phyloP scores from a whole-genome alignment of 352 stramenopile species.

The Globisporangium mamillatum region DNA sequence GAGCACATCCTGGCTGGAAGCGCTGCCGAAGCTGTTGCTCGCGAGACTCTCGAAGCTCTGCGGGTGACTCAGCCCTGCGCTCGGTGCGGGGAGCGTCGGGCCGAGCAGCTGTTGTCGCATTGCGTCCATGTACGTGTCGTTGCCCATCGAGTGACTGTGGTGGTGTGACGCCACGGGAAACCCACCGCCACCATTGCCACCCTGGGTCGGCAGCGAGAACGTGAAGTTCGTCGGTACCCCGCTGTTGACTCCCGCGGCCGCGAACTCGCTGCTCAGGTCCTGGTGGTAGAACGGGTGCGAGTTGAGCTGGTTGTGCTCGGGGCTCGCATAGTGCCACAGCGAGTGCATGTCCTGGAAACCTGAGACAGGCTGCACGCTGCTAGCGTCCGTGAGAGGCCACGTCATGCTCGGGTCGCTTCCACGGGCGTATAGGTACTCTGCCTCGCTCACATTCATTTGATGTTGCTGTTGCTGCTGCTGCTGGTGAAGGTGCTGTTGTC shows the following conservation, averaged over 20 bases:
- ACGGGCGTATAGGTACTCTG: slow-evolving; percentile 19
- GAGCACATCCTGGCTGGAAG: slow-evolving; percentile 27
- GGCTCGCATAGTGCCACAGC: slow-evolving; percentile 30
- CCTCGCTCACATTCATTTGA: slow-evolving; percentile 19
- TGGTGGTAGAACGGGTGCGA: slow-evolving; percentile 27
- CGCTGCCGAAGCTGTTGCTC: slow-evolving; percentile 4
- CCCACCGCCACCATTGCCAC: neutral
- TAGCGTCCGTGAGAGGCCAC: slow-evolving; percentile 8
- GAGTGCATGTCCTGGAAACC: slow-evolving; percentile 22
- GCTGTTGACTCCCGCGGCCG: slow-evolving; percentile 4
- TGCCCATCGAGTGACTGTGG: neutral
- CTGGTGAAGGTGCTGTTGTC: slow-evolving; percentile 11
- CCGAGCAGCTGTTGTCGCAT: slow-evolving; percentile 20
- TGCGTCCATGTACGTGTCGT: slow-evolving; percentile 21
- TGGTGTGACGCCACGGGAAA: slow-evolving; percentile 10
- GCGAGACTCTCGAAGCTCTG: neutral
- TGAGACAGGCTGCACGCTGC: slow-evolving; percentile 8
- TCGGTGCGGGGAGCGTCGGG: slow-evolving; percentile 1
- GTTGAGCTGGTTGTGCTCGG: slow-evolving; percentile 19
- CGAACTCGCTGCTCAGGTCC: slow-evolving; percentile 20
- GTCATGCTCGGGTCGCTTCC: slow-evolving; percentile 5
- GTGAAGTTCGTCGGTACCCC: slow-evolving; percentile 21
- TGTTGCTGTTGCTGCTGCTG: slow-evolving; percentile 24
- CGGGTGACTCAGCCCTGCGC: neutral
- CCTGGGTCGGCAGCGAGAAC: slow-evolving; percentile 17